Base-by-base conservation (phyloP, 257 asterid species). In the Petunia secreta region DNA sequence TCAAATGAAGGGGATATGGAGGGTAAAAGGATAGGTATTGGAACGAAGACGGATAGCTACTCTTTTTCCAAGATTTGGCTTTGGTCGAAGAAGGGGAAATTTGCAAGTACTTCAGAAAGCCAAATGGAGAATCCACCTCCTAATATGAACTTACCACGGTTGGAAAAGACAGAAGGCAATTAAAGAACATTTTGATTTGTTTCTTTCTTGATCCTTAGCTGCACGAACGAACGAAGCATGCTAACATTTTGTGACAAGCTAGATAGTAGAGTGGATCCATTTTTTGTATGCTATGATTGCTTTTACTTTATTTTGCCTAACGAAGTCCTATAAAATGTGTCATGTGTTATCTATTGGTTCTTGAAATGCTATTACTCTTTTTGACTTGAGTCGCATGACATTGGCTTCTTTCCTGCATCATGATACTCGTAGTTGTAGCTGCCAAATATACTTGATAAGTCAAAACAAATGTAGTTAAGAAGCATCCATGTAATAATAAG, bases 31-130 rank as follows among this genome's bases (percentile, higher is more conserved):
- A 92, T 95, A 75, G 44, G 88, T 38, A 88, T 92, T 36, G 96
- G 97, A 75, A 83, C 97, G n/a, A 95, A 91, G 87, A 93, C 91
- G 1, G 99, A 95, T 86, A 95, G 99, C 89, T 95, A 92, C 53
- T 95, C 99, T 0, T 92, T 93, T 79, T 95, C 99, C 84, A 95
- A 95, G 97, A 93, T 95, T 83, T 95, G 99, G 99, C 85, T 93
- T 75, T 95, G 98, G 98, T 88, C 98, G 1, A 91, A 91, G 79
- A 95, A 95, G 85, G 90, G 94, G 5, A 92, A 88, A 78, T 90
- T 91, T 65, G 92, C 89, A 37, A 90, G 91, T 78, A 89, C 97
- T 36, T 86, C 93, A 1, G 84, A 85, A 60, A 53, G 74, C 36
- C 88, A 85, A 4, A 60, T 58, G 79, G 87, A 80, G 58, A 80